Conservation (phyloP, 768 basidiomycete genomes). For the Pisolithus albus region DNA sequence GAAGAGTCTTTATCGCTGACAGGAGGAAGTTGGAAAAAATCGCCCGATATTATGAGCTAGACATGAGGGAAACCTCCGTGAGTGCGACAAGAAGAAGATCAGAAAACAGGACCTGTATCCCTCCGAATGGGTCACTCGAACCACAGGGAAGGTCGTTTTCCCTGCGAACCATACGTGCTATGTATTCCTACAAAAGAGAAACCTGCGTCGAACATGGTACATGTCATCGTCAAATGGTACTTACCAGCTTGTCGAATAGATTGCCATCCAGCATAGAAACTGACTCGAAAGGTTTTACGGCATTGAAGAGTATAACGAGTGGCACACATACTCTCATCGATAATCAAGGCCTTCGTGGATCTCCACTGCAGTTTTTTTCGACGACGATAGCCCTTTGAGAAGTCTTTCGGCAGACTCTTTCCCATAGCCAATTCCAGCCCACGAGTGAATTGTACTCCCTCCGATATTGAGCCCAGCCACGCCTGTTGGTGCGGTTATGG, state of each 20-base stretch:
- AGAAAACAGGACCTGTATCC: conserved; percentile 45
- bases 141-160: conserved; percentile 5
- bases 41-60: conserved; percentile 66
- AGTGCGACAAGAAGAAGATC: neutral
- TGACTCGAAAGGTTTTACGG: conserved; percentile 12
- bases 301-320: neutral
- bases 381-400: conserved; percentile 26
- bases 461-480: conserved; percentile 67
- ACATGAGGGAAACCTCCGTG: conserved; percentile 1
- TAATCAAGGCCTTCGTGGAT: conserved; percentile 46
- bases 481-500: conserved; percentile 60
- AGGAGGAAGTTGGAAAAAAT: conserved; percentile 79
- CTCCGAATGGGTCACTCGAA: conserved; percentile 47
- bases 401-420: conserved; percentile 41
- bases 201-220: neutral
- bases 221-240: conserved; percentile 28
- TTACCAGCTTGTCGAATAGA: conserved; percentile 65
- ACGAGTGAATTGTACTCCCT: conserved; percentile 61
- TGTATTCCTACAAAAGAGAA: conserved; percentile 19
- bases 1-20: conserved; percentile 47
- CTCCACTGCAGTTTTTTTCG: conserved; percentile 42
- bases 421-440: conserved; percentile 59
- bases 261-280: conserved; percentile 74
- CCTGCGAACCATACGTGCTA: conserved; percentile 39
- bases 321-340: conserved; percentile 63